phyloP scores from a whole-genome alignment of 2,329 filamentous ascomycete genomes.

The Chaetomiaceae sp. region DNA sequence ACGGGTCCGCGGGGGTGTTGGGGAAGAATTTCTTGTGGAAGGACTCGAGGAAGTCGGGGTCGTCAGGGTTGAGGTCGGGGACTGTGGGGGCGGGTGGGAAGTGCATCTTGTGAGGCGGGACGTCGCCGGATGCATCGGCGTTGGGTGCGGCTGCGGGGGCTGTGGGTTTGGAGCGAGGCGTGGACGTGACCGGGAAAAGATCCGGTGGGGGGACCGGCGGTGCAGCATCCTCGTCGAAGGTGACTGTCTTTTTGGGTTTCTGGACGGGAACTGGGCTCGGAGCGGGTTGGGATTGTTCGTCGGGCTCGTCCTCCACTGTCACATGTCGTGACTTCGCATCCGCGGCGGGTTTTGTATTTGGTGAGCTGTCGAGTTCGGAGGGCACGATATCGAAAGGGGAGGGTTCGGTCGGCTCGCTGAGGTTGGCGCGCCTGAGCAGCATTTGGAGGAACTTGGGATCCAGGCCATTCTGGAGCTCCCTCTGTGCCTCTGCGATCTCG shows the following conservation, averaged over 20 bases:
- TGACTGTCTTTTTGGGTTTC: constrained; percentile 30
- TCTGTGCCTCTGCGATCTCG: constrained; percentile 75
- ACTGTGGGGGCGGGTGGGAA: constrained; percentile 52
- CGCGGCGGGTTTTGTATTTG: constrained; percentile 12
- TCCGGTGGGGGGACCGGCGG: constrained; percentile 38
- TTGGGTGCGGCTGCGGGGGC: constrained; percentile 20
- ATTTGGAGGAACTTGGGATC: constrained; percentile 72
- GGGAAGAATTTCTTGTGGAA: constrained; percentile 95
- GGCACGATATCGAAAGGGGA: constrained; percentile 38
- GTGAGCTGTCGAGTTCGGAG: constrained; percentile 4
- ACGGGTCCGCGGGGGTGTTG: constrained; percentile 75
- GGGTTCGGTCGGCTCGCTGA: constrained; percentile 60
- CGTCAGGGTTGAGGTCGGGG: constrained; percentile 76
- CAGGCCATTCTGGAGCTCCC: constrained; percentile 73
- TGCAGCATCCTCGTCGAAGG: constrained; percentile 40
- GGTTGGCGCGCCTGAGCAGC: constrained; percentile 69
- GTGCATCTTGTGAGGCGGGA: constrained; percentile 48
- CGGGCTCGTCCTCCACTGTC: constrained; percentile 33
- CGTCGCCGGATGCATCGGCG: constrained; percentile 29
- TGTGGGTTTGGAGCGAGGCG: constrained; percentile 2
- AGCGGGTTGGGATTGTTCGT: constrained; percentile 11
- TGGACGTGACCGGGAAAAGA: constrained; percentile 34
- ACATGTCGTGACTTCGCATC: constrained; percentile 29
- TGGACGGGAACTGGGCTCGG: constrained; percentile 19
- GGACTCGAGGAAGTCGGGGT: constrained; percentile 75